Percentiles rank a stretch among this genome's conserved stretches.
Conservation (phyloP, 345 rosid genomes). For the Streptanthus diversifolius region DNA sequence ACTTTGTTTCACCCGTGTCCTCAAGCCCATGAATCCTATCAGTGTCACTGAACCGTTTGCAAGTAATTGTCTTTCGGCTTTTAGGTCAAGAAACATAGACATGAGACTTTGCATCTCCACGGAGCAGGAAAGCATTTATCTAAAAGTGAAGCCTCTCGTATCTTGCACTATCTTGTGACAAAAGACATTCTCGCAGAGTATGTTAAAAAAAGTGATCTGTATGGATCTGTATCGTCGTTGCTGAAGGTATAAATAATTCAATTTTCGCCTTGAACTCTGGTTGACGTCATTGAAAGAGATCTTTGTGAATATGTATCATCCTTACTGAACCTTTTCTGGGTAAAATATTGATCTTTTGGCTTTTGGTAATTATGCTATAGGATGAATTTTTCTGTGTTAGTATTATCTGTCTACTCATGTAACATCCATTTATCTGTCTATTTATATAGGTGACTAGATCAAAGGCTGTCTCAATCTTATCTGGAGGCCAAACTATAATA, state of each 20-base stretch:
- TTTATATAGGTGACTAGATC: conserved; percentile 65
- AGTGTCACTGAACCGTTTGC: neutral
- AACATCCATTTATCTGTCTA: conserved; percentile 5
- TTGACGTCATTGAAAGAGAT: neutral
- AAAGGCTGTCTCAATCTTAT: conserved; percentile 48
- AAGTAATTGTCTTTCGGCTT: conserved; percentile 3
- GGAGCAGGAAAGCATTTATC: conserved; percentile 84
- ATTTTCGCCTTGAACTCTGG: neutral
- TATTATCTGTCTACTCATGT: neutral
- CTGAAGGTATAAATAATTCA: conserved; percentile 52
- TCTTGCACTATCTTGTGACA: conserved; percentile 76
- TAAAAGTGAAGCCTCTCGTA: conserved; percentile 79
- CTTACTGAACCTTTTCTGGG: neutral
- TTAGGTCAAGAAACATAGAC: conserved; percentile 82
- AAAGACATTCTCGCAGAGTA: conserved; percentile 79
- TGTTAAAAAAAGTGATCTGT: conserved; percentile 86
- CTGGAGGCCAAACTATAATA: conserved; percentile 47
- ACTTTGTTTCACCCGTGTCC: neutral
- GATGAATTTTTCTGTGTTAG: neutral
- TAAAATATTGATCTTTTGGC: neutral
- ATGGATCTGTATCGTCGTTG: conserved; percentile 87
- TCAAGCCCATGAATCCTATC: neutral
- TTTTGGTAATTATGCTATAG: neutral
- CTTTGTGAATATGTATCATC: neutral
- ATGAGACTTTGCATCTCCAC: conserved; percentile 71